Base-by-base conservation (phyloP, 2,329 filamentous ascomycete species). In the Helotiales sp. region DNA sequence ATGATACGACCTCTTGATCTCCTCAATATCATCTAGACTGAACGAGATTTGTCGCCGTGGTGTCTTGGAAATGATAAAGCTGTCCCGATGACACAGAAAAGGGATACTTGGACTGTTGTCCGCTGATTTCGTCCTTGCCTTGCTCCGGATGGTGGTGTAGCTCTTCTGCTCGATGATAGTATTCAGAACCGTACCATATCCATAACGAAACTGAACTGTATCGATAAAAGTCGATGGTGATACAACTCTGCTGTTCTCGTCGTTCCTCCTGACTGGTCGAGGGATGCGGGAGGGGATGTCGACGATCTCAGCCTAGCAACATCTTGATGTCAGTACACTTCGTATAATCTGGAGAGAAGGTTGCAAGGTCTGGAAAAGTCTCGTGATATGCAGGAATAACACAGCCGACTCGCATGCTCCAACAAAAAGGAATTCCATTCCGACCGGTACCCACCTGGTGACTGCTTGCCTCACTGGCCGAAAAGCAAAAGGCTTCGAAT, bases 101-200 rank as follows among this genome's bases (percentile, higher is more conserved):
- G 50, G 73, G 73, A 40, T 64, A 55, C 68, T 74, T 66, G 54
- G 70, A 61, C 64, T 70, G 52, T 74, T 70, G 54, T 76, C 74
- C 2, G 68, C 69, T 3, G 76, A 77, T 43, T 72, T 75, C 0
- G 74, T 63, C 28, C 68, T 72, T 32, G 63, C 43, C 68, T 70
- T 32, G n/a, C 67, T 73, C 13, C 77, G 74, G 17, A 81, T 73
- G 1, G 79, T 80, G 6, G 74, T 69, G 61, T 72, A 72, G 70
- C 79, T 81, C 63, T 77, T 79, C 70, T 80, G 78, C 72, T 82
- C 80, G n/a, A 76, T 73, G 69, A 82, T 82, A 15, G 80, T 79
- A 22, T 77, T 74, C 1, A 82, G 75, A 30, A 77, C 72, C 3
- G 80, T 82, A 22, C 80, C 80, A 64, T 76, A 73, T 22, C 80